Conservation (phyloP, 176 grass and related monocot species). For the Puccinellia tenuiflora region DNA sequence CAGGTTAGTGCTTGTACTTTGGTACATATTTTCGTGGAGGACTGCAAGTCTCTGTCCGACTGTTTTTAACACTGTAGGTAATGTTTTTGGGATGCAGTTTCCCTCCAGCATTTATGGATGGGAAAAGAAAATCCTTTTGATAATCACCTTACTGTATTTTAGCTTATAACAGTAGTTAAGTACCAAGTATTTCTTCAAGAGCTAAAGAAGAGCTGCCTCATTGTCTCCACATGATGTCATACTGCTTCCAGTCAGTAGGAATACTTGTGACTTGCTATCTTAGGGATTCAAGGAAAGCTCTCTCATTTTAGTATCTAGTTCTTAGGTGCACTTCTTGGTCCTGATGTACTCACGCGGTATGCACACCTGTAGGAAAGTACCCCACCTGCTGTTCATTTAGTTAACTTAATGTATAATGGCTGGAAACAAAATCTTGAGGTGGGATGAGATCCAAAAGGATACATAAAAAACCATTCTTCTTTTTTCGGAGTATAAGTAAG, state of each 20-base stretch:
- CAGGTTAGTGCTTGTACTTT: slow-evolving; percentile 27
- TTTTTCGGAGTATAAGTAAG: neutral
- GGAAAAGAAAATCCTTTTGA: neutral
- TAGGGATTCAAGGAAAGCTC: neutral
- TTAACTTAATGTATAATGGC: neutral
- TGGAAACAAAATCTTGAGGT: neutral
- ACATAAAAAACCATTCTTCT: neutral
- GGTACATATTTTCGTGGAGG: neutral
- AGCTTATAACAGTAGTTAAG: neutral
- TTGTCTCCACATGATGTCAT: neutral
- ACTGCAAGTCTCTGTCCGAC: neutral
- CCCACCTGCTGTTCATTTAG: neutral
- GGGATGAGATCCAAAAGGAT: neutral
- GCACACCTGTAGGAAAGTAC: neutral
- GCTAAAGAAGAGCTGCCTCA: neutral
- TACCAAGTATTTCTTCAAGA: slow-evolving; percentile 1
- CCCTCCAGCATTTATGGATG: neutral
- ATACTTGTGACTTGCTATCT: neutral
- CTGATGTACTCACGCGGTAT: neutral
- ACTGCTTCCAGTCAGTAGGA: neutral
- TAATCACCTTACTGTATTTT: neutral
- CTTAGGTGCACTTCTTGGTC: neutral
- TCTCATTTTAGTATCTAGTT: neutral
- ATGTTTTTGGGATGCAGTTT: slow-evolving; percentile 4
- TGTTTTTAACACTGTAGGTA: neutral